phyloP scores from a whole-genome alignment of 225 moss, liverwort and hornwort genomes.

The Lunularia cruciata region DNA sequence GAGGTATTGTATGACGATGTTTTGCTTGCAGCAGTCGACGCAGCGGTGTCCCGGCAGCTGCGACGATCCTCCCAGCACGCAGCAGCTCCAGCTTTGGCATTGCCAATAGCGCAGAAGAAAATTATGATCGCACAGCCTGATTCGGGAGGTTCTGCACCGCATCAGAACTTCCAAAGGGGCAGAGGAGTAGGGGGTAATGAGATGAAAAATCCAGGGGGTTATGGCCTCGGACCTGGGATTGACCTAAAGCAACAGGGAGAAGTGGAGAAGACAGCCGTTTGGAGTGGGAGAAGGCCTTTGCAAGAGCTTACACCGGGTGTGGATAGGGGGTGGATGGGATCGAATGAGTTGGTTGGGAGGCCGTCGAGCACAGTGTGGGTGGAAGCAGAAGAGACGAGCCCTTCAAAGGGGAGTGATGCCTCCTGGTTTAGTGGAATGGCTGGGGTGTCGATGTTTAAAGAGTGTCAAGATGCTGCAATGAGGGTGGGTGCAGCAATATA shows the following conservation, averaged over 20 bases:
- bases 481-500: constrained; percentile 26
- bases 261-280: neutral
- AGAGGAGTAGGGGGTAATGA: neutral
- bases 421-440: constrained; percentile 22
- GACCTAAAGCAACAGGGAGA: constrained; percentile 11
- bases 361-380: constrained; percentile 30
- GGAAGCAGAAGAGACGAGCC: constrained; percentile 10
- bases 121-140: constrained; percentile 14
- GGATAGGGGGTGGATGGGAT: neutral
- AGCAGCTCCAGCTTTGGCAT: constrained; percentile 16
- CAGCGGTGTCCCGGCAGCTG: constrained; percentile 20
- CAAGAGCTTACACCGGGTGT: constrained; percentile 27
- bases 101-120: constrained; percentile 33
- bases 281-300: constrained; percentile 17
- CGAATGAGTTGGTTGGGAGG: constrained; percentile 23
- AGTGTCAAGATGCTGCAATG: constrained; percentile 53
- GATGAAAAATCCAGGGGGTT: constrained; percentile 1
- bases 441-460: constrained; percentile 45
- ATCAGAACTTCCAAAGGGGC: constrained; percentile 1
- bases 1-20: constrained; percentile 31
- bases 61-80: constrained; percentile 17
- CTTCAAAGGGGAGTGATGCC: constrained; percentile 11
- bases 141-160: neutral
- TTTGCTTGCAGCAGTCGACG: constrained; percentile 33
- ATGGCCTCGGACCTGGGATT: neutral